Evolutionary conservation across 768 basidiomycete genomes (phyloP), one percentile per base, ranked within the genome.

Genomic region (Termitomyces eurrhizus): DNA sequence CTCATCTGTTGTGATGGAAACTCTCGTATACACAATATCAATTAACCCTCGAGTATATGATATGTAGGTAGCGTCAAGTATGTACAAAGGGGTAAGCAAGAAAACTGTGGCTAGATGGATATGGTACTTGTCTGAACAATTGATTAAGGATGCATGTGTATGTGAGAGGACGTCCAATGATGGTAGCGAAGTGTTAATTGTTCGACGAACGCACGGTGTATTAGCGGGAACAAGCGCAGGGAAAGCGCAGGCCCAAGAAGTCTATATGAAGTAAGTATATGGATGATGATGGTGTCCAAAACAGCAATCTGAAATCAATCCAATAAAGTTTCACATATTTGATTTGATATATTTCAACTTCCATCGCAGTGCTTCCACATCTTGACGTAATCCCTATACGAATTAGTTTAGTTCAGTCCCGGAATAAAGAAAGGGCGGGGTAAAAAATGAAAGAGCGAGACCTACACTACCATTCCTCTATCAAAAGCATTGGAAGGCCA

Each of bases 391-490:
- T 83, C 82, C 51, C 80, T 81, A 60, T 56, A 18, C 29, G 13
- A 13, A 29, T 6, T 2, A 13, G 7, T 13, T 24, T 14, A 35
- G 26, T 55, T 42, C 55, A 54, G 35, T 35, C 53, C 39, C 41
- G 39, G 56, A 41, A 26, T 7, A 18, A 8, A 57, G 48, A 29
- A 29, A 13, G 48, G 29, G 29, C 29, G 29, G 29, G 29, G 29
- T 29, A 29, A 29, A 50, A n/a, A 13, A 57, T 36, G 52, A 33
- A 29, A 37, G 46, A 39, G 54, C 60, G 49, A n/a, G 57, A 76
- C 85, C 55, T 69, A 89, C 86, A 94, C 81, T 46, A 88, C 80
- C 75, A 94, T 82, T 2, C 88, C 86, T 35, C 88, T 78, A 53
- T 84, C 79, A 60, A 83, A 79, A 11, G 83, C 77, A 53, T 77